Percentiles rank a stretch among this genome's conserved stretches.
These are phyloP conservation scores for Stentor roeselii DNA, from an alignment of 73 alveolate genomes.

Conservation along the genomic window DNA sequence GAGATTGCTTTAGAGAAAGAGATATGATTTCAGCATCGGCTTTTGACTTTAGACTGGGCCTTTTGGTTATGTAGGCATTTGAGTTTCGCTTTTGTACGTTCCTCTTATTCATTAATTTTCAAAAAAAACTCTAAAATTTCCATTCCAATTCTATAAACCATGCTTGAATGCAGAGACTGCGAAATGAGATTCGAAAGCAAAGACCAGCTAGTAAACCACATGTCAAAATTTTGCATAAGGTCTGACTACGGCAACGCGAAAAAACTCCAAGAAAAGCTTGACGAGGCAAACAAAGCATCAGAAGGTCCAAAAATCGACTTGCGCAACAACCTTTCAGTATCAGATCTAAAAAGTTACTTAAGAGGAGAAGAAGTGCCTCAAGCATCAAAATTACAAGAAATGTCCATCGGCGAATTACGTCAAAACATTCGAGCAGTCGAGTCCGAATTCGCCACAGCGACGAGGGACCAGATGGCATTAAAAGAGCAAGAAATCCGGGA, in stretches of 20 bases:
- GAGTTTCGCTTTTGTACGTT: too few species aligned
- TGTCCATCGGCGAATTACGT: conserved; percentile 42
- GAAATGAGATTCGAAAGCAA: conserved; percentile 62
- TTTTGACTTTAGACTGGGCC: too few species aligned
- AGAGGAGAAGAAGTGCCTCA: conserved; percentile 38
- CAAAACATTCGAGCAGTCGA: conserved; percentile 34
- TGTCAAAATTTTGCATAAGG: conserved; percentile 50
- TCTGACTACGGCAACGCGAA: conserved; percentile 58
- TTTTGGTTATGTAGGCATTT: too few species aligned
- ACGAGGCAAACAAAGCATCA: conserved; percentile 38
- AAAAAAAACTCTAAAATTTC: too few species aligned
- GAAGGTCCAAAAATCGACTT: conserved; percentile 28
- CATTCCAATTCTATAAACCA: too few species aligned
- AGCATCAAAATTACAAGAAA: conserved; percentile 27
- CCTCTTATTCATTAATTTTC: too few species aligned
- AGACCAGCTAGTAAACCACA: conserved; percentile 54
- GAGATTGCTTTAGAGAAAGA: too few species aligned
- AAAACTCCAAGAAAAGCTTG: conserved; percentile 45
- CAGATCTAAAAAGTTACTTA: conserved; percentile 12
- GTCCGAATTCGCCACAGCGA: conserved; percentile 35
- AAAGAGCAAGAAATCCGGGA: conserved; percentile 59
- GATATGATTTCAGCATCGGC: too few species aligned
- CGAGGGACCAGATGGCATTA: conserved; percentile 36
- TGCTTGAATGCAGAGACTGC: conserved; percentile 54
- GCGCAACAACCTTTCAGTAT: neutral